A percentile compares a stretch with the other conserved stretches of the same genome.
Conservation (phyloP, 768 basidiomycete species). For the Rhodotorula graminis region DNA sequence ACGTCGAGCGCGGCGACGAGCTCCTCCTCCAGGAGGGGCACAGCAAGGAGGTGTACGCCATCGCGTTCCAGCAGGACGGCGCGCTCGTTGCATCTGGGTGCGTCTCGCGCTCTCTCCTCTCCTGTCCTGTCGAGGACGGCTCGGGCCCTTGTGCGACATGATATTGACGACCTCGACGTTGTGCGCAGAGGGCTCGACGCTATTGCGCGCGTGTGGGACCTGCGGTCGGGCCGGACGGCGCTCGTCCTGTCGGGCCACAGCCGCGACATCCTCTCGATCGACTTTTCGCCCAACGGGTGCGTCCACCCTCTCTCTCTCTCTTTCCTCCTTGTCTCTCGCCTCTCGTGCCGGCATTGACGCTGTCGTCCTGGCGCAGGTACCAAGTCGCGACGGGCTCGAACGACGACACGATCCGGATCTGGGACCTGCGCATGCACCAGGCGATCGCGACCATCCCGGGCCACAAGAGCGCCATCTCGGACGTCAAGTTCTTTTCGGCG, state of each 20-base stretch:
- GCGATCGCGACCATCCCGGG: conserved; percentile 95
- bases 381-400: conserved; percentile 96
- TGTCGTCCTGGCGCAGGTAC: conserved; percentile 57
- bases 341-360: not conserved
- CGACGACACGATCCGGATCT: conserved; percentile 96
- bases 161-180: conserved; percentile 10
- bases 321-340: not conserved
- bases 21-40: conserved; percentile 91
- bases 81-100: conserved; percentile 89
- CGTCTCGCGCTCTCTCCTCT: conserved; percentile 40
- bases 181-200: conserved; percentile 78
- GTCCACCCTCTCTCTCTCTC: conserved; percentile 39
- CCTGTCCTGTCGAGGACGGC: not conserved
- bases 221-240: conserved; percentile 87
- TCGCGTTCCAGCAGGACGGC: conserved; percentile 96
- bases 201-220: conserved; percentile 94
- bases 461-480: conserved; percentile 88
- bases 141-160: no score
- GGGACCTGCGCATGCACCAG: conserved; percentile 92
- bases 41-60: conserved; percentile 88
- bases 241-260: conserved; percentile 98
- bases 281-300: conserved; percentile 93
- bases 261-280: conserved; percentile 80
- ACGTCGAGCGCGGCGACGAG: conserved; percentile 68
- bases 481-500: conserved; percentile 82